Evolutionary conservation across 352 stramenopile genomes (phyloP), one percentile per base, ranked within the genome.

Genomic region (Pythium phragmiticola): DNA sequence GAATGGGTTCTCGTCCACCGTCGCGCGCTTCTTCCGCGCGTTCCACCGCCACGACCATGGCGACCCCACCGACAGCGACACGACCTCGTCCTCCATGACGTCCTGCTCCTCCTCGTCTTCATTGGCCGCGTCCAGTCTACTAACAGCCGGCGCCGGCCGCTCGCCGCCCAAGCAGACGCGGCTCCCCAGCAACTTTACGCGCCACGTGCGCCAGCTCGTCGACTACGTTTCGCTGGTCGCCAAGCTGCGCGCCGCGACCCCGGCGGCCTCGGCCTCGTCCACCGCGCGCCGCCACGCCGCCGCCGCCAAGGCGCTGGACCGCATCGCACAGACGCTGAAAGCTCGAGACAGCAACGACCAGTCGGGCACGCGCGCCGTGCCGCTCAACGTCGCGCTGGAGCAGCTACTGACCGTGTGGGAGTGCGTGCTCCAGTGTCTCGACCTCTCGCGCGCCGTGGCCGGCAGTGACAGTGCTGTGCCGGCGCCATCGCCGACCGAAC

Each of bases 401-500:
- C 67, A 75, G 28, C 71, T 89, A 57, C 64, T 89, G 7, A 68
- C 77, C 66, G 68, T 89, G n/a, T 91, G 82, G 82, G 67, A 79
- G 4, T 77, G 74, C 65, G 64, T 79, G 48, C 66, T 87, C 12
- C 72, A 80, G 65, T 78, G 84, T 46, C 54, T 91, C 1, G 70
- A 78, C 11, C 57, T 65, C 14, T 45, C 43, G 11, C 60, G 50
- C 34, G 37, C 50, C 17, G 45, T 45, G 5, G 11, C 51, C 1
- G 9, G 14, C 34, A 47, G 13, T 12, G 16, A 12, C 47, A 6
- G 47, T 5, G 26, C 3, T 30, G 26, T 30, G 26, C 26, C 3
- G 0, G 26, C 26, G 33, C 58, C 65, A 19, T 51, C 66, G 33
- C 16, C 49, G 16, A 57, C 45, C 3, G 59, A 65, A 7, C 55